These are phyloP conservation scores for Exserohilum rostratum DNA, from an alignment of 2,329 filamentous ascomycete genomes.

Conservation along the genomic window DNA sequence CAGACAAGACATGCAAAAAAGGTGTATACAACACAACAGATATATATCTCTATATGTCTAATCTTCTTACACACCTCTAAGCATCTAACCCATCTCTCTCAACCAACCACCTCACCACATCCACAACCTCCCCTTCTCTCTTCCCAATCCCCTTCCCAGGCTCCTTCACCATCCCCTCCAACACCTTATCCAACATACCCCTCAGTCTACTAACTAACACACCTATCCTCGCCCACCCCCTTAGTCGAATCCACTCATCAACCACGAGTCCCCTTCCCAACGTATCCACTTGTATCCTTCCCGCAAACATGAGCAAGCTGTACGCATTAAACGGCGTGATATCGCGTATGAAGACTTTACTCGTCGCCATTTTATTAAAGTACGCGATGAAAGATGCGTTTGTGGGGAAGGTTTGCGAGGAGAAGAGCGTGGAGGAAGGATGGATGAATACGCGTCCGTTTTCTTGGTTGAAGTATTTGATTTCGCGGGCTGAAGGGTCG, in stretches of 20 bases:
- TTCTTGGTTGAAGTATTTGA: slow-evolving; percentile 79
- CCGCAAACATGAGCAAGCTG: slow-evolving; percentile 85
- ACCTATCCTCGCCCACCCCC: slow-evolving; percentile 94
- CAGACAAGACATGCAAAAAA: no score
- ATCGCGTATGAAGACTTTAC: slow-evolving; percentile 89
- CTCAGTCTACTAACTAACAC: slow-evolving; percentile 84
- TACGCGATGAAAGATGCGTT: slow-evolving; percentile 83
- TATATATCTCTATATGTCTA: no score
- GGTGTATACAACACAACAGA: no score
- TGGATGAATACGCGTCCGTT: slow-evolving; percentile 83
- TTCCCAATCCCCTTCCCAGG: slow-evolving; percentile 63
- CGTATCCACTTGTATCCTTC: slow-evolving; percentile 83
- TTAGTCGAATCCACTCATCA: slow-evolving; percentile 84
- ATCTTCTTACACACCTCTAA: no score
- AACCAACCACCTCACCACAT: slow-evolving; percentile 77
- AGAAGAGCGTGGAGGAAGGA: slow-evolving; percentile 85
- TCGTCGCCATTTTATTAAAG: slow-evolving; percentile 89
- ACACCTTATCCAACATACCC: slow-evolving; percentile 82
- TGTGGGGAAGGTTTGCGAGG: slow-evolving; percentile 76
- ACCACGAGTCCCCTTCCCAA: slow-evolving; percentile 85
- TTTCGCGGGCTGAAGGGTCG: slow-evolving; percentile 88
- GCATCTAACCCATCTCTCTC: slow-evolving; percentile 86
- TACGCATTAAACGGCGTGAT: slow-evolving; percentile 93
- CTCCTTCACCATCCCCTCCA: slow-evolving; percentile 81
- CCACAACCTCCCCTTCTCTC: slow-evolving; percentile 68